Base-by-base conservation (phyloP, 78 protist genomes). In the Dictyostelium firmibasis region DNA sequence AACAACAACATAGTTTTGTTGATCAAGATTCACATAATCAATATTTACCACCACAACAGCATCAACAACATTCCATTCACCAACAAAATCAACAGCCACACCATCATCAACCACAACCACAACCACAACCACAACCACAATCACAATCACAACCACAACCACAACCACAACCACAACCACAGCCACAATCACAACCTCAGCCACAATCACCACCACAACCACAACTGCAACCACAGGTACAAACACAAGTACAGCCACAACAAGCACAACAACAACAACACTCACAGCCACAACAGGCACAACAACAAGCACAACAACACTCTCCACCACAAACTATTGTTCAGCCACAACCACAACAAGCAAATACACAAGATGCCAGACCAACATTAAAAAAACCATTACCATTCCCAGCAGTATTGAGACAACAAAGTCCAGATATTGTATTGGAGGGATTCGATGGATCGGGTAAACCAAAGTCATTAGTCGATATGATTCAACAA, bases 401-500 rank as follows among this genome's bases (percentile, higher is more conserved):
- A 14, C 76, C 96, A 25, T 62, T 70, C 11, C 85, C 86, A n/a
- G 74, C 84, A 20, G 77, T 83, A 29, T 16, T 84, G 35, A 67
- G 87, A 81, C 92, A 70, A 43, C 96, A 81, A 69, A 36, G 75
- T 0, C 92, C 91, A 20, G 88, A 92, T 33, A 81, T 86, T 62
- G 67, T 92, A 20, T 69, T 75, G 33, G 35, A 36, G 50, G 79
- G 38, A 10, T 25, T 25, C 64, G 86, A 74, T 83, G 43, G 44
- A n/a, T 70, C 64, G 4, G 78, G 86, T 74, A 92, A 92, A 50
- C 96, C 96, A 67, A 92, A 92, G 41, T 92, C 96, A 27, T 47
- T 85, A 23, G 85, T 96, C 36, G 96, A 92, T 43, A 87, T 72
- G 88, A 92, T 96, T 72, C 97, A 96, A 85, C 91, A 91, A 27